Conservation (phyloP, 2,329 filamentous ascomycete genomes). For the Magnaporthiopsis incrustans region DNA sequence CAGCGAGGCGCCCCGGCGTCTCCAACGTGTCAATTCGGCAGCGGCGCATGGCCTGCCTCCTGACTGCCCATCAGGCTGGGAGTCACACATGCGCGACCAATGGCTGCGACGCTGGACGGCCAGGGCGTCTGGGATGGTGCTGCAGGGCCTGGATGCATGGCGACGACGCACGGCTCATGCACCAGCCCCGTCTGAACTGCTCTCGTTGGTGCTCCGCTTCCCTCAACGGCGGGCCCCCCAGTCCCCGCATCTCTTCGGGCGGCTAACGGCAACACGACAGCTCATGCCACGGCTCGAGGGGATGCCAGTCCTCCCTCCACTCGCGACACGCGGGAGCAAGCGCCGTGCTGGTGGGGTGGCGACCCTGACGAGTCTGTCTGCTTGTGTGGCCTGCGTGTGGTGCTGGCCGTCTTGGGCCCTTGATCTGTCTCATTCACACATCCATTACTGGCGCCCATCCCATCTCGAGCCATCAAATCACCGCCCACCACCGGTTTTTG, state of each 20-base stretch:
- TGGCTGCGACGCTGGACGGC: background rate
- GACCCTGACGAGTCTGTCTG: background rate
- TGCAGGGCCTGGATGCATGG: background rate
- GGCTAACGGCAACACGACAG: background rate
- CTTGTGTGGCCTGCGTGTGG: background rate
- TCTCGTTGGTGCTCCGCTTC: background rate
- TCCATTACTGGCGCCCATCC: background rate
- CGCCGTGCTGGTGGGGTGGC: background rate
- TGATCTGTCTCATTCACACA: background rate
- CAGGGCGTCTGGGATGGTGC: background rate
- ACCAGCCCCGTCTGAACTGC: background rate
- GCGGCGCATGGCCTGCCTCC: background rate
- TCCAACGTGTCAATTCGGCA: background rate
- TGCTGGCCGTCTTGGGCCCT: background rate
- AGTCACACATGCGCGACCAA: background rate
- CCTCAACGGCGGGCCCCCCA: background rate
- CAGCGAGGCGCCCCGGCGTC: background rate
- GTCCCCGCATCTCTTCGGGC: background rate
- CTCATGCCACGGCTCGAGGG: background rate
- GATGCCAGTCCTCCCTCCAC: background rate
- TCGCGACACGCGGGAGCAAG: background rate
- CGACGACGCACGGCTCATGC: background rate
- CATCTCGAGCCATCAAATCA: background rate
- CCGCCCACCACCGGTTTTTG: background rate
- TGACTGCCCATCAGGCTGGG: background rate